Evolutionary conservation across 2,329 filamentous ascomycete genomes (phyloP), one percentile per base, ranked within the genome.

Genomic region (Xylaria sp.): DNA sequence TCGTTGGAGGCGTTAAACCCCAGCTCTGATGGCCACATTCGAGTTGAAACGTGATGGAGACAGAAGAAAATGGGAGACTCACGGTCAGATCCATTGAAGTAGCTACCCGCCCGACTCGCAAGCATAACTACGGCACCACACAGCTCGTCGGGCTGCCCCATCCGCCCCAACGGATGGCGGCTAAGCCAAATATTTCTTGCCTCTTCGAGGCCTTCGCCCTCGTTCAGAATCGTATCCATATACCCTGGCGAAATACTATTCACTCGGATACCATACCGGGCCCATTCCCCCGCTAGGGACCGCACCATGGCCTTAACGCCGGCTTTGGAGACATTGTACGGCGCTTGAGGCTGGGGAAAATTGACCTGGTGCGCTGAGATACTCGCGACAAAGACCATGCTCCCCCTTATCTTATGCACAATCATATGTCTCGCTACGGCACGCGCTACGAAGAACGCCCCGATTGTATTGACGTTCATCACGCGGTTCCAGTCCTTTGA

Each of bases 171-270:
- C 0, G 90, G 90, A 75, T 89, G 89, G 63, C 88, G 81, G 39
- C 79, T 80, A 25, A 82, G 82, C 90, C 90, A 92, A 1, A 84
- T 81, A 34, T 80, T 80, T 65, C 86, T 81, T 43, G 84, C 84
- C 43, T 82, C 81, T 12, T 83, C 83, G 55, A 92, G 76, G 0
- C 86, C 87, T 8, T 85, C 83, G 0, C 90, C 89, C 67, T 89
- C 89, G 74, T 93, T 94, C 56, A 94, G 79, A 13, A 92, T 86
- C 0, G 91, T 93, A 73, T 93, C 91, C 88, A 93, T 93, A 73
- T 94, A 94, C 0, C 91, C 91, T 0, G 92, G 92, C 45, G 85
- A 89, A 52, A 94, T 83, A 20, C 83, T 87, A 72, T 94, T 94
- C 5, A 91, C 89, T 2, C 90, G 80, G 68, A 94, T 92, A 0